Base-by-base conservation (phyloP, 2,329 filamentous ascomycete genomes). In the Aspergillus brunneoviolaceus region DNA sequence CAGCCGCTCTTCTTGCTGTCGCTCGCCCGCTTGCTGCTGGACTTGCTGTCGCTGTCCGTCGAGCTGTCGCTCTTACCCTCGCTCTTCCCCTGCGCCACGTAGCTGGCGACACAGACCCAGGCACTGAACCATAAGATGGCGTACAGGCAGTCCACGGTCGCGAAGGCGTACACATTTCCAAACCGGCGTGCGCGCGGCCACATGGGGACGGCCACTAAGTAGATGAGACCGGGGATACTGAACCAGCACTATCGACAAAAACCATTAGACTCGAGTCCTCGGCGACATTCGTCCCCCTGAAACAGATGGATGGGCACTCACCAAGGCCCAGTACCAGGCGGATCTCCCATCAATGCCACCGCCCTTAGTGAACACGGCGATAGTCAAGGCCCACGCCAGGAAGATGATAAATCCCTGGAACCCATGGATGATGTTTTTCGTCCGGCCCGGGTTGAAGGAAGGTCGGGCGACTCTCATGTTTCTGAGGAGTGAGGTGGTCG, bases 161-260 rank as follows among this genome's bases (percentile, higher is more conserved):
- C 81, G 68, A 86, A 86, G 55, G 83, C 85, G 68, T 86, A 87
- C 42, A 83, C 81, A 66, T 86, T 86, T 59, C 83, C 82, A 67
- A 87, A 85, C 55, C 81, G 79, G 64, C 79, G 79, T 27, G 84
- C 82, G 63, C 85, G 82, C 25, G 80, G 80, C 82, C 84, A 87
- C 76, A 85, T 83, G 5, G 85, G 85, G 4, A 85, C 82, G 70
- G 84, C 84, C 50, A 82, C 79, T 57, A 86, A 82, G 70, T 87
- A 88, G 59, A 87, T 77, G 39, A 87, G 75, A 29, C 82, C 82
- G 12, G 85, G 85, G 48, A 85, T 77, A 48, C 81, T 82, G 63
- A 87, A 71, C 78, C 84, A 87, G 70, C 85, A 87, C 85, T 87
- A 63, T 50, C 61, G 11, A 35, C 51, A 47, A 14, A 12, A 50